Evolutionary conservation across 495 filamentous ascomycete genomes (phyloP).

Genomic region (Talaromyces wortmannii): DNA sequence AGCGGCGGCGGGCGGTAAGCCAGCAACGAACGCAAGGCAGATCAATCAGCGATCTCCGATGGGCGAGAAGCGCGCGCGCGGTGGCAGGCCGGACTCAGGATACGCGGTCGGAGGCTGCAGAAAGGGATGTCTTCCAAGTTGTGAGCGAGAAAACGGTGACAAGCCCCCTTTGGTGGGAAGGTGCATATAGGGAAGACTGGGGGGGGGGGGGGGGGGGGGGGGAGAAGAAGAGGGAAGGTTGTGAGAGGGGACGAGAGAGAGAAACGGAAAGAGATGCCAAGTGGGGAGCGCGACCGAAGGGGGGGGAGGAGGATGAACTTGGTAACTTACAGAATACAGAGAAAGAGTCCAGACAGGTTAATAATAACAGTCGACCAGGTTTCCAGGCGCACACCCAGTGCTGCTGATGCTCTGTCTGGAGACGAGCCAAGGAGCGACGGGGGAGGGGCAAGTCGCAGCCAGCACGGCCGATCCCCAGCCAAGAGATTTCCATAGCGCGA

Average conservation of each 20-base stretch:
- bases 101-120: neutral
- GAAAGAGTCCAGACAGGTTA: neutral
- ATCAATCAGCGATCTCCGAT: neutral
- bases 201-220: neutral
- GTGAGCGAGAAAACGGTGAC: neutral
- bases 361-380: too few species aligned
- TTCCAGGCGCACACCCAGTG: too few species aligned
- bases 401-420: too few species aligned
- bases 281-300: neutral
- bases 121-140: neutral
- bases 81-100: neutral
- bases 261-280: neutral
- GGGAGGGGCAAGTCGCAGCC: too few species aligned
- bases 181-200: neutral
- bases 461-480: too few species aligned
- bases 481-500: too few species aligned
- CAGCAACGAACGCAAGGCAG: neutral
- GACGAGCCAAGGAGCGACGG: too few species aligned
- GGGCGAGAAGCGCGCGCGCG: neutral
- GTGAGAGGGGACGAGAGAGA: slow-evolving; percentile 1
- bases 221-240: neutral
- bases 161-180: neutral
- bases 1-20: neutral
- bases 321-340: too few species aligned
- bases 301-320: neutral